Evolutionary conservation across 805 yeast species (phyloP), one percentile per base, ranked within the genome.

Genomic region (Pichia insulana): DNA sequence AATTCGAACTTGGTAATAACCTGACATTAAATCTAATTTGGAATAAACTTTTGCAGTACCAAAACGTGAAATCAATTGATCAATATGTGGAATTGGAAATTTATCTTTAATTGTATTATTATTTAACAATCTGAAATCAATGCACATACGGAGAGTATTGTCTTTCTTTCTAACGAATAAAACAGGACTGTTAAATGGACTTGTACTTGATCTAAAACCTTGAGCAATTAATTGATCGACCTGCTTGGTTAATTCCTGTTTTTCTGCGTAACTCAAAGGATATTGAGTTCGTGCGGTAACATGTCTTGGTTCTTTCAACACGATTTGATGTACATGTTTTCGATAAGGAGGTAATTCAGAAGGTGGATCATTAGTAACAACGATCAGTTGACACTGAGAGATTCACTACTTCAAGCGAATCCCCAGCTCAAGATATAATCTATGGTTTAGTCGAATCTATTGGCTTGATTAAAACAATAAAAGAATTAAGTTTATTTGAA

Each of bases 81-180:
- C 54, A 6, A 46, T 51, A 11, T n/a, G 17, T n/a, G 57, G 57
- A 3, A 54, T 11, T 18, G 55, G 55, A 33, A 37, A 54, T 27
- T 34, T 28, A 26, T 53, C 44, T 25, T 46, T 44, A 9, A 43
- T 36, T 6, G 55, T 53, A 26, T 31, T 35, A 5, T 30, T 20
- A 33, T 54, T 52, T n/a, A 50, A 39, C 12, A 26, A 32, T 20
- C 56, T 10, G 26, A 35, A 54, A 39, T 54, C 58, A 2, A 46
- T 37, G 28, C 52, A 48, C 38, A 54, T 33, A n/a, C 54, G 40
- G 18, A 47, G 2, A 7, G 34, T 18, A 16, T 47, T 45, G 36
- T 50, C 52, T 31, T 50, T 50, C 44, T 50, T 49, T 30, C 43
- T 42, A 6, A 50, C 54, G 13, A 50, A 50, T 25, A 48, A 28